A percentile compares a stretch with the other conserved stretches of the same genome.
Evolutionary conservation across 345 rosid genomes (phyloP).

Genomic region (Clausena lansium): DNA sequence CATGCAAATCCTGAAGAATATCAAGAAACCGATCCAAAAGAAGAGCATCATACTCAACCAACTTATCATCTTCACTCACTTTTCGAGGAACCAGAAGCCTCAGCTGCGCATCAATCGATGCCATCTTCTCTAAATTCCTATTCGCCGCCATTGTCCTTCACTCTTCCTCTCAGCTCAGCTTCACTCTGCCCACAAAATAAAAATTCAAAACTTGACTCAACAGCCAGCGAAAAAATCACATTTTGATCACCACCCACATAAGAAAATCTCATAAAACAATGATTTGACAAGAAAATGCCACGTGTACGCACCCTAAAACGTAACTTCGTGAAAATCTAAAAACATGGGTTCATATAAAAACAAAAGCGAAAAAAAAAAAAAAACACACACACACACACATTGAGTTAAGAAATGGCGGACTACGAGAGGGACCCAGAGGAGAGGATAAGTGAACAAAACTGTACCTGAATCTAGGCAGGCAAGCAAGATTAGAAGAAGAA

Average conservation of each 20-base stretch:
- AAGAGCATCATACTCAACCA: conserved; percentile 93
- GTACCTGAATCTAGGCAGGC: conserved; percentile 21
- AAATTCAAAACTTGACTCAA: not conserved
- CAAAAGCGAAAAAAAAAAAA: not conserved
- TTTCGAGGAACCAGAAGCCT: conserved; percentile 74
- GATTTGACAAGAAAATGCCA: not conserved
- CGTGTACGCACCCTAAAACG: not conserved
- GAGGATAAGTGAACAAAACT: not conserved
- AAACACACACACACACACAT: not conserved
- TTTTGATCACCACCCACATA: not conserved
- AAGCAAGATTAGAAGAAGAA: conserved; percentile 13
- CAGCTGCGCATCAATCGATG: conserved; percentile 94
- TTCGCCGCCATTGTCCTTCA: conserved; percentile 40
- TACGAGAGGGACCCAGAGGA: conserved; percentile 11
- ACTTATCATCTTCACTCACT: conserved; percentile 94
- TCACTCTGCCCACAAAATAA: not conserved
- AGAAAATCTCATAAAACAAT: not conserved
- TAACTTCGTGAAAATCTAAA: not conserved
- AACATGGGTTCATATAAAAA: not conserved
- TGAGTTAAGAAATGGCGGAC: not conserved
- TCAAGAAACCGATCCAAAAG: conserved; percentile 95
- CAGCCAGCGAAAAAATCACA: not conserved
- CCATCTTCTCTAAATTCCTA: conserved; percentile 80
- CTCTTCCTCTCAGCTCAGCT: not conserved
- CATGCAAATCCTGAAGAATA: conserved; percentile 91